A percentile compares a stretch with the other conserved stretches of the same genome.
Conservation (phyloP, 192 early-diverging fungal species). For the Entomortierella beljakovae region DNA sequence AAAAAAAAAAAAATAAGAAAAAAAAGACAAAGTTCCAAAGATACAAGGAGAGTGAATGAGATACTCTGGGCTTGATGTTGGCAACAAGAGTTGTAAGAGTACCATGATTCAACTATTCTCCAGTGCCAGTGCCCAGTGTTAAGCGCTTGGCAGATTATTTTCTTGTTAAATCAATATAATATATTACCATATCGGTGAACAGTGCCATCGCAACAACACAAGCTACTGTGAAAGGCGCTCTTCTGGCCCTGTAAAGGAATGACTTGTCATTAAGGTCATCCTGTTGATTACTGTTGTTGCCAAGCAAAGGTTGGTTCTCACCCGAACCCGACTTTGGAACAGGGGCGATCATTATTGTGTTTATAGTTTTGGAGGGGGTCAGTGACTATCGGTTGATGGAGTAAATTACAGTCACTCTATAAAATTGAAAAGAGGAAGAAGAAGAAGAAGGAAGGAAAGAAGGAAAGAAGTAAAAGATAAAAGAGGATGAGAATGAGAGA, state of each 20-base stretch:
- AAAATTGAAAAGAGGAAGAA: conserved; percentile 1
- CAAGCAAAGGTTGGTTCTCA: conserved; percentile 30
- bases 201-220: conserved; percentile 68
- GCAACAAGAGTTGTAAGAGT: too few species aligned
- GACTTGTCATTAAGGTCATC: conserved; percentile 5
- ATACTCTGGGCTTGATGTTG: too few species aligned
- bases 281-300: not conserved
- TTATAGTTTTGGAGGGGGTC: not conserved
- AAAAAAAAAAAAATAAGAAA: not conserved
- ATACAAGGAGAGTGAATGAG: too few species aligned
- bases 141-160: too few species aligned
- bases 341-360: conserved; percentile 30
- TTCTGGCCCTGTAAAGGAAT: conserved; percentile 33
- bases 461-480: not conserved
- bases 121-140: too few species aligned
- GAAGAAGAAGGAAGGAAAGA: conserved; percentile 1
- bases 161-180: too few species aligned
- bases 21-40: conserved; percentile 19
- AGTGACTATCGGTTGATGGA: not conserved
- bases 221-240: conserved; percentile 53
- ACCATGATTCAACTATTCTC: too few species aligned
- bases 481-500: not conserved
- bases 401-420: not conserved
- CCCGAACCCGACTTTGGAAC: conserved; percentile 20
- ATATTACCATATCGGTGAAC: conserved; percentile 63